Conservation (phyloP, 2,329 filamentous ascomycete species). For the Ceratocystis albifundus region DNA sequence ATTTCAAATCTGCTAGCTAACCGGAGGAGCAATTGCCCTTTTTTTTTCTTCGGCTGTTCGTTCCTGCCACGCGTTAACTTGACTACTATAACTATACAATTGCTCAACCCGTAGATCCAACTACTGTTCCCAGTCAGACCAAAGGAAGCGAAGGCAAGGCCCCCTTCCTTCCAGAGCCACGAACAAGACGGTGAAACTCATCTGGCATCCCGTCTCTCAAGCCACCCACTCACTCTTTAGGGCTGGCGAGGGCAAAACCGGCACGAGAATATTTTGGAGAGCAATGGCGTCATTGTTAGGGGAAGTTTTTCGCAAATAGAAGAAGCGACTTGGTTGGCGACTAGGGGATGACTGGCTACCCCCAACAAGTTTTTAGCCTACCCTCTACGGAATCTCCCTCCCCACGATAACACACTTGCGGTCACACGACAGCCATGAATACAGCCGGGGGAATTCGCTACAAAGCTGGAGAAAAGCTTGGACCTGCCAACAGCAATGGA, state of each 20-base stretch:
- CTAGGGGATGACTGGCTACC: too few species aligned
- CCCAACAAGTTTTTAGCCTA: too few species aligned
- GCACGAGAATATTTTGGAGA: too few species aligned
- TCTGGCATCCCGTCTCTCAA: neutral
- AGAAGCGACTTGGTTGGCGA: too few species aligned
- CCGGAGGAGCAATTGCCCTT: slow-evolving; percentile 1
- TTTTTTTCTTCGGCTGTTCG: neutral
- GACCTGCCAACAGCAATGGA: neutral
- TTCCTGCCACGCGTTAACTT: slow-evolving; percentile 4
- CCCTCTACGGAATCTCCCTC: neutral
- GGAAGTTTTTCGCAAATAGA: too few species aligned
- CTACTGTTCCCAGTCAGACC: neutral
- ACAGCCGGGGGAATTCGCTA: neutral
- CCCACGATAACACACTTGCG: neutral
- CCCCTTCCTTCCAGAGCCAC: neutral
- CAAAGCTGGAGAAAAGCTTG: slow-evolving; percentile 2
- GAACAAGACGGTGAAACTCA: neutral
- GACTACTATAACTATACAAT: too few species aligned
- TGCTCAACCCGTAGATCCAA: neutral
- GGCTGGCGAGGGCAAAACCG: too few species aligned
- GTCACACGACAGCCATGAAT: neutral
- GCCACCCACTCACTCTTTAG: too few species aligned
- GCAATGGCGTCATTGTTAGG: too few species aligned
- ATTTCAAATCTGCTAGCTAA: neutral
- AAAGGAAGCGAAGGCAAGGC: neutral